phyloP scores from a whole-genome alignment of 495 filamentous ascomycete species.

The Penicillium arizonense region DNA sequence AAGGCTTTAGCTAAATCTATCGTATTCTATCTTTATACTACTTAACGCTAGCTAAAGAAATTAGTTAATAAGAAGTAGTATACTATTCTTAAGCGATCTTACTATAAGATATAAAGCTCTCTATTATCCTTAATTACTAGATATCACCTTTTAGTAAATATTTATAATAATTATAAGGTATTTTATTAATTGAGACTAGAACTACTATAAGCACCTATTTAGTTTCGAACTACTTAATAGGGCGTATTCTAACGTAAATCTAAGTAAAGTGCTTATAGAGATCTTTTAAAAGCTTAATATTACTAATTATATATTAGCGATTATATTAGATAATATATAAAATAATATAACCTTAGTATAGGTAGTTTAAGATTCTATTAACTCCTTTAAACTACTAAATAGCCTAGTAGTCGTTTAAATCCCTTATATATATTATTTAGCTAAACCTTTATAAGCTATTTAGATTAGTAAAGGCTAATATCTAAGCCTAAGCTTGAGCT shows the following conservation, averaged over 20 bases:
- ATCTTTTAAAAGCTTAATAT: conserved; percentile 12
- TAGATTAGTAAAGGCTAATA: conserved; percentile 5
- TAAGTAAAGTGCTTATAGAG: conserved; percentile 11
- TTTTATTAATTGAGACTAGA: conserved; percentile 17
- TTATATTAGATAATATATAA: conserved; percentile 21
- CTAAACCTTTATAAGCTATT: conserved; percentile 18
- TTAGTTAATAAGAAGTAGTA: background rate
- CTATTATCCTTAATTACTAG: conserved; percentile 13
- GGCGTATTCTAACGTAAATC: conserved; percentile 5
- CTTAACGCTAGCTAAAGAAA: background rate
- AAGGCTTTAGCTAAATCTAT: background rate
- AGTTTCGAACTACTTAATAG: conserved; percentile 17
- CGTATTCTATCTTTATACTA: background rate
- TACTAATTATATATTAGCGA: conserved; percentile 5
- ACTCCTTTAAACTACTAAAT: conserved; percentile 1
- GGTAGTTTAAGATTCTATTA: conserved; percentile 4
- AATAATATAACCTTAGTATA: conserved; percentile 18
- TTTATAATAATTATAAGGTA: conserved; percentile 26
- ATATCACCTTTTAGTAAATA: conserved; percentile 6
- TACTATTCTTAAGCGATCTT: conserved; percentile 7
- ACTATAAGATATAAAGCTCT: conserved; percentile 7
- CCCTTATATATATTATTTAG: conserved; percentile 18
- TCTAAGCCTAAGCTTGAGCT: conserved; percentile 1
- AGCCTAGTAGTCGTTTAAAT: background rate
- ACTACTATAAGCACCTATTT: conserved; percentile 20